phyloP scores from a whole-genome alignment of 495 filamentous ascomycete species.

The Apiosordaria backusii region DNA sequence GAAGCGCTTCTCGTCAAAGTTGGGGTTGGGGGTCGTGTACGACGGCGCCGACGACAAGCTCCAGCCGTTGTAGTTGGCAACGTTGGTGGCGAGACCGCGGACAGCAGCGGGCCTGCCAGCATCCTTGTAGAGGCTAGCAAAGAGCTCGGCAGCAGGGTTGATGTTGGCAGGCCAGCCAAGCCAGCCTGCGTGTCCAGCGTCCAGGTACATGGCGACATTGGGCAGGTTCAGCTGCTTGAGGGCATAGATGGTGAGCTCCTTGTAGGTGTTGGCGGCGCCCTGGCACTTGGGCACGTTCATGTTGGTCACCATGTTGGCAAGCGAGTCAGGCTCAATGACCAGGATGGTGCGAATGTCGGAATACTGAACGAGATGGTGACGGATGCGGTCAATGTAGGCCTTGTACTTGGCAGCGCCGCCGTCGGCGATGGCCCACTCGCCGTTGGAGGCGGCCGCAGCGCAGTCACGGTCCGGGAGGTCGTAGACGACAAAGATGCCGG shows the following conservation, averaged over 20 bases:
- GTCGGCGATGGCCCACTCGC: slow-evolving; percentile 60
- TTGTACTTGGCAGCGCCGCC: slow-evolving; percentile 62
- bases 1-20: slow-evolving; percentile 68
- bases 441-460: slow-evolving; percentile 71
- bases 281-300: slow-evolving; percentile 60
- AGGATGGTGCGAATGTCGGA: slow-evolving; percentile 53
- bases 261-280: slow-evolving; percentile 59
- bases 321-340: slow-evolving; percentile 70
- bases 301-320: slow-evolving; percentile 81
- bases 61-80: slow-evolving; percentile 75
- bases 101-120: slow-evolving; percentile 62
- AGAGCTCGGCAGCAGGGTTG: slow-evolving; percentile 62
- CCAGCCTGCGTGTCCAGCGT: slow-evolving; percentile 79
- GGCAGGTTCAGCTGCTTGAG: slow-evolving; percentile 64
- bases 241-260: slow-evolving; percentile 66
- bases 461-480: slow-evolving; percentile 76
- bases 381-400: slow-evolving; percentile 68
- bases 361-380: slow-evolving; percentile 49
- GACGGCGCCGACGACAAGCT: slow-evolving; percentile 29
- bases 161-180: slow-evolving; percentile 80
- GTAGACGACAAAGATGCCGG: slow-evolving; percentile 60
- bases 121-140: slow-evolving; percentile 60
- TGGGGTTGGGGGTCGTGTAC: slow-evolving; percentile 47
- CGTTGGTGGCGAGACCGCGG: slow-evolving; percentile 74
- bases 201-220: slow-evolving; percentile 80